Percentiles rank a stretch among this genome's conserved stretches.
Conservation (phyloP, 148 eudicot genomes). For the Fagopyrum esculentum region DNA sequence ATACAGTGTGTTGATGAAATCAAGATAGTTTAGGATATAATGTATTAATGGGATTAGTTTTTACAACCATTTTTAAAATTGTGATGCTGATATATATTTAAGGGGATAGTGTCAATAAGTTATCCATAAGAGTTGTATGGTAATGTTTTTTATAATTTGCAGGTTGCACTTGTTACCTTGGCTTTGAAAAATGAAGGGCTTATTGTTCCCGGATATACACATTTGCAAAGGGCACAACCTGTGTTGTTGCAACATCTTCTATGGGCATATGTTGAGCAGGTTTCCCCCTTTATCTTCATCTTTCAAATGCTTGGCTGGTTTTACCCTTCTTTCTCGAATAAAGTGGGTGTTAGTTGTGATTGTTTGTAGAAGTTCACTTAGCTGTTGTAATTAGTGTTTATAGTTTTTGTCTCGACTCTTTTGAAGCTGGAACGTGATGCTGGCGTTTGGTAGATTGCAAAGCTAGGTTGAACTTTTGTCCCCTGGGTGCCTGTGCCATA, state of each 20-base stretch:
- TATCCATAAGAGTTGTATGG: neutral
- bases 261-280: slow-evolving; percentile 93
- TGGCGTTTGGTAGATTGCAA: too few species aligned
- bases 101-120: neutral
- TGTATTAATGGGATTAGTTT: neutral
- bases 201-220: slow-evolving; percentile 97
- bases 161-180: too few species aligned
- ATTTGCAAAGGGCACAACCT: slow-evolving; percentile 97
- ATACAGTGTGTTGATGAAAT: neutral
- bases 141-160: slow-evolving; percentile 12
- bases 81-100: neutral
- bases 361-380: too few species aligned
- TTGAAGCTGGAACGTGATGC: too few species aligned
- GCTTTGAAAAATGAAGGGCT: too few species aligned
- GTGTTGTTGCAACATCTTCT: slow-evolving; percentile 85
- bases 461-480: too few species aligned
- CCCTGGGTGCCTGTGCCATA: too few species aligned
- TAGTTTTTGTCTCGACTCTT: too few species aligned
- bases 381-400: too few species aligned
- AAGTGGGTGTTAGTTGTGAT: too few species aligned
- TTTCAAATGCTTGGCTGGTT: too few species aligned
- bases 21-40: neutral
- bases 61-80: neutral
- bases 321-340: too few species aligned
- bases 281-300: slow-evolving; percentile 19